Evolutionary conservation across 2,329 filamentous ascomycete species (phyloP).

Genomic region (Podosphaera fusca): DNA sequence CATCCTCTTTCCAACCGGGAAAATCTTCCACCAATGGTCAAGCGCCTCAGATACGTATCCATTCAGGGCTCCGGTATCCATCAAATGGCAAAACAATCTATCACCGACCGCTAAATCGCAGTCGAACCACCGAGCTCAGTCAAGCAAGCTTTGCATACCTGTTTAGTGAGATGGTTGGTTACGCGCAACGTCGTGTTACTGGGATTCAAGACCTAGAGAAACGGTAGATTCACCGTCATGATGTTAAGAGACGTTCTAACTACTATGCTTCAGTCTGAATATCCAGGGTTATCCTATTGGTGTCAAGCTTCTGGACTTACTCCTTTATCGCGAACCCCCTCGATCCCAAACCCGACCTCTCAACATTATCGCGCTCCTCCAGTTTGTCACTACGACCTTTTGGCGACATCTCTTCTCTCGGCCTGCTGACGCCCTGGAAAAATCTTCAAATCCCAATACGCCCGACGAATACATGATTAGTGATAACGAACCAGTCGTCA

Average conservation of each 20-base stretch:
- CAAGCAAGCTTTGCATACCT: constrained; percentile 88
- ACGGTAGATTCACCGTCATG: constrained; percentile 28
- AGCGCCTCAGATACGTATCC: constrained; percentile 9
- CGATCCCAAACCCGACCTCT: constrained; percentile 56
- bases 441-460: constrained; percentile 56
- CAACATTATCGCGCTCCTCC: constrained; percentile 71
- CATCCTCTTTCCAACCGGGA: constrained; percentile 13
- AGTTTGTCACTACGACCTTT: constrained; percentile 80
- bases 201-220: constrained; percentile 88
- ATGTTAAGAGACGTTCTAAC: not conserved
- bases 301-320: constrained; percentile 80
- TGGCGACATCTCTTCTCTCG: constrained; percentile 86
- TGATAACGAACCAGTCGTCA: constrained; percentile 92
- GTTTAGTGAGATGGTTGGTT: constrained; percentile 89
- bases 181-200: constrained; percentile 74
- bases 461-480: constrained; percentile 97
- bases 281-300: constrained; percentile 83
- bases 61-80: constrained; percentile 57
- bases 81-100: constrained; percentile 95
- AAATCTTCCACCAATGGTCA: constrained; percentile 11
- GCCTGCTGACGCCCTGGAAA: constrained; percentile 79
- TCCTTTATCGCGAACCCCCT: constrained; percentile 59
- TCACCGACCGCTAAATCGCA: constrained; percentile 79
- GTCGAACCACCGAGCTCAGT: constrained; percentile 70
- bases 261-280: constrained; percentile 41